A percentile compares a stretch with the other conserved stretches of the same genome.
phyloP scores from a whole-genome alignment of 2,329 filamentous ascomycete genomes.

The Triangularia setosa region DNA sequence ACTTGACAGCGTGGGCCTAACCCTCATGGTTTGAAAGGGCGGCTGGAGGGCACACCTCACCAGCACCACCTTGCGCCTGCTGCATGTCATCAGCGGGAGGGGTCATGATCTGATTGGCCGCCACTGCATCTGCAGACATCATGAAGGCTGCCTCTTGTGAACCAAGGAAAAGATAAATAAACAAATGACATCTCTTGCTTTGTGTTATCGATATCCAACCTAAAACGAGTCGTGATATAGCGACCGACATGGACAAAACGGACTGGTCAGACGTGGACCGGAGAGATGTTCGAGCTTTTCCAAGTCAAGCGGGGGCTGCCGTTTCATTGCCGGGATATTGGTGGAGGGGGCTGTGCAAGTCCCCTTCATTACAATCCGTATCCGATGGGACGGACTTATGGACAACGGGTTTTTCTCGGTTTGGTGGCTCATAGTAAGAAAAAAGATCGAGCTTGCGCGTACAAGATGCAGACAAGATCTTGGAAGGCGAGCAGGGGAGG shows the following conservation, averaged over 20 bases:
- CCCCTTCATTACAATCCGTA: constrained; percentile 5
- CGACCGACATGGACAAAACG: background rate
- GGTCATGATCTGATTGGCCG: background rate
- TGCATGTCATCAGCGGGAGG: background rate
- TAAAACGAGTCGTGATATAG: background rate
- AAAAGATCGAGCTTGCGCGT: background rate
- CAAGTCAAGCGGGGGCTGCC: background rate
- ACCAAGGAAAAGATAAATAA: constrained; percentile 1
- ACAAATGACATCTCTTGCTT: background rate
- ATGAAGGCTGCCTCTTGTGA: background rate
- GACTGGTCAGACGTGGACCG: background rate
- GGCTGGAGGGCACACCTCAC: too few relatives aligned
- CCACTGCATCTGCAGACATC: background rate
- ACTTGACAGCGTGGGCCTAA: too few relatives aligned
- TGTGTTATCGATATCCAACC: background rate
- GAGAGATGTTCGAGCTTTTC: background rate
- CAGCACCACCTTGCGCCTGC: background rate
- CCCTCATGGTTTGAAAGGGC: too few relatives aligned
- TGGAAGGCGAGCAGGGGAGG: background rate
- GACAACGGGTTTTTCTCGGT: background rate
- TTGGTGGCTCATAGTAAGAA: background rate
- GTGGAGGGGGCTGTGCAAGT: constrained; percentile 10
- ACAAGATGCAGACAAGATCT: background rate
- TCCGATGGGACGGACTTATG: background rate
- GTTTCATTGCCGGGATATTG: constrained; percentile 10